Conservation (phyloP, 768 basidiomycete genomes). For the Boletellus emodensis region DNA sequence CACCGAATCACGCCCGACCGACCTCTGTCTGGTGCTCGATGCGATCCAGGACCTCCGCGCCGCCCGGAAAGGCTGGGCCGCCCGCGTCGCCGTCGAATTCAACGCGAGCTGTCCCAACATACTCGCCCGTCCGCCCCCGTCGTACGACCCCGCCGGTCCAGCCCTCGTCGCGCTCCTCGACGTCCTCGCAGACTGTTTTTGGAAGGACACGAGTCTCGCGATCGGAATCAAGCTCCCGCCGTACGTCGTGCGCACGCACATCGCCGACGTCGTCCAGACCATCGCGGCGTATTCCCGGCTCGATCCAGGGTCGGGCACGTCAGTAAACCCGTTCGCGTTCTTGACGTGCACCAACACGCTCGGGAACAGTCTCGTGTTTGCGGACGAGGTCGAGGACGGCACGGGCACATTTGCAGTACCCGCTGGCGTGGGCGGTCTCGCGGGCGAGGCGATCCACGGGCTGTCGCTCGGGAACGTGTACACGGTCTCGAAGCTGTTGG, state of each 20-base stretch:
- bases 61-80: conserved; percentile 28
- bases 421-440: conserved; percentile 64
- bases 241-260: conserved; percentile 60
- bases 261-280: conserved; percentile 47
- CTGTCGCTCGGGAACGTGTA: conserved; percentile 76
- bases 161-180: conserved; percentile 49
- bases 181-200: conserved; percentile 48
- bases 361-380: conserved; percentile 62
- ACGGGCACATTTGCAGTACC: conserved; percentile 54
- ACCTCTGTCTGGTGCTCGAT: conserved; percentile 52
- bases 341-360: conserved; percentile 80
- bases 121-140: conserved; percentile 52
- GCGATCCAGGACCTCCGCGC: conserved; percentile 59
- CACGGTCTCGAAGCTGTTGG: conserved; percentile 53
- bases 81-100: conserved; percentile 67
- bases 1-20: conserved; percentile 53
- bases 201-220: conserved; percentile 50
- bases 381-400: conserved; percentile 42
- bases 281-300: conserved; percentile 39
- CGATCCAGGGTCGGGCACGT: conserved; percentile 7
- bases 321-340: conserved; percentile 58
- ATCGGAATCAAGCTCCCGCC: conserved; percentile 81
- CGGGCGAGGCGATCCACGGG: conserved; percentile 71
- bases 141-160: conserved; percentile 50
- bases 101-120: conserved; percentile 89